Conservation (phyloP, 2,329 filamentous ascomycete species). For the Trichoderma gracile region DNA sequence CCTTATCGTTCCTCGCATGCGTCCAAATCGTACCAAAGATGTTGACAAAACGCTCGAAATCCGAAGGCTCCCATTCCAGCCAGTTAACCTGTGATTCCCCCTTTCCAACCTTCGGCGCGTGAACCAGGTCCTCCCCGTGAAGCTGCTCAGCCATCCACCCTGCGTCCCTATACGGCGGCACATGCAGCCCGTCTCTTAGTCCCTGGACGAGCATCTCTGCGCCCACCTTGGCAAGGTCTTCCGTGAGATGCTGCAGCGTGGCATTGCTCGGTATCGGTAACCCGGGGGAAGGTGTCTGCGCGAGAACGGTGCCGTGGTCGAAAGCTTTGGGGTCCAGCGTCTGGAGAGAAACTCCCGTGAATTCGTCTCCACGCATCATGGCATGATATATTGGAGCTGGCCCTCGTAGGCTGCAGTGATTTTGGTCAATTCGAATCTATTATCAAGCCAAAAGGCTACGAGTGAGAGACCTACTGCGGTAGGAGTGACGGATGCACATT, state of each 20-base stretch:
- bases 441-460: not conserved
- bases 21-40: conserved; percentile 71
- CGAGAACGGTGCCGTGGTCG: conserved; percentile 75
- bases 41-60: conserved; percentile 56
- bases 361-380: conserved; percentile 61
- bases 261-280: conserved; percentile 50
- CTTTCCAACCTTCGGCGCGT: conserved; percentile 74
- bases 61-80: conserved; percentile 50
- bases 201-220: conserved; percentile 69
- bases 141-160: conserved; percentile 33
- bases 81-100: conserved; percentile 65
- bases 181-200: conserved; percentile 63
- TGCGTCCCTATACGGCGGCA: conserved; percentile 56
- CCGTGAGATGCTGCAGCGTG: conserved; percentile 45
- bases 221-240: conserved; percentile 62
- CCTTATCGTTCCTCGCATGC: conserved; percentile 34
- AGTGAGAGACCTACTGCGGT: conserved; percentile 62
- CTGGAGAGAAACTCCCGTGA: conserved; percentile 80
- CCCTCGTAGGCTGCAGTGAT: conserved; percentile 68
- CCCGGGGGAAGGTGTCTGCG: conserved; percentile 64
- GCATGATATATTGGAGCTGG: conserved; percentile 84
- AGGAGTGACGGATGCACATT: conserved; percentile 93
- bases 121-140: conserved; percentile 34
- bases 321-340: conserved; percentile 77
- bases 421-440: not conserved